Base-by-base conservation (phyloP, 2,329 filamentous ascomycete species). In the Diaporthe ilicicola region DNA sequence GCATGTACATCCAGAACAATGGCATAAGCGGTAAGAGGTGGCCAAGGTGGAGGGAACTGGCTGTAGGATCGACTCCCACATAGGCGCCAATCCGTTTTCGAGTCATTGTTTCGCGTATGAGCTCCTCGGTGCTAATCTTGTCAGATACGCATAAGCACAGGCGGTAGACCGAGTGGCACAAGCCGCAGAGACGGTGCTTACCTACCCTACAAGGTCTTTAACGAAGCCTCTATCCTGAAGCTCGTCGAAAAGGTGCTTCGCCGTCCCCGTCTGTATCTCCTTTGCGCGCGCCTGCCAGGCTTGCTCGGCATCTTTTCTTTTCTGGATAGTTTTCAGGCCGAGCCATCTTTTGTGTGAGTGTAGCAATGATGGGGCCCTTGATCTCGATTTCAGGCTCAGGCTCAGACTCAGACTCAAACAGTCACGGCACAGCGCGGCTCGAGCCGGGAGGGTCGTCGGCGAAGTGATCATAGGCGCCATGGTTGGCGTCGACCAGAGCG, bases 21-120 rank as follows among this genome's bases (percentile, higher is more conserved):
- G 92, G 89, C 93, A 96, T 96, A 68, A 95, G 85, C 27, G 94
- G 92, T 17, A 96, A 84, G 7, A 97, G 85, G 78, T 97, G 93
- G 70, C 94, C 94, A 56, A 96, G 85, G 76, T 97, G 94, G 71
- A 96, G 84, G 2, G 93, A 96, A 69, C 89, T 85, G 17, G 93
- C 93, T 0, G 94, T 96, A 6, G 94, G 93, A 78, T 97, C 94
- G 76, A 96, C 89, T 75, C 94, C 94, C 67, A 93, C 92, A 77
- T 97, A 97, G 71, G 88, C 91, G 73, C 91, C 92, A 75, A 94
- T 89, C 73, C 91, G 86, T 78, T 90, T 91, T 32, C 83, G 79
- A 6, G 86, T 87, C 83, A 96, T 87, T 27, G 93, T 83, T 74
- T 87, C 85, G 66, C 90, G 87, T 76, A 95, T 86, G 54, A 84